These are phyloP conservation scores for Apiospora kogelbergensis DNA, from an alignment of 2,329 filamentous ascomycete genomes.

Conservation along the genomic window DNA sequence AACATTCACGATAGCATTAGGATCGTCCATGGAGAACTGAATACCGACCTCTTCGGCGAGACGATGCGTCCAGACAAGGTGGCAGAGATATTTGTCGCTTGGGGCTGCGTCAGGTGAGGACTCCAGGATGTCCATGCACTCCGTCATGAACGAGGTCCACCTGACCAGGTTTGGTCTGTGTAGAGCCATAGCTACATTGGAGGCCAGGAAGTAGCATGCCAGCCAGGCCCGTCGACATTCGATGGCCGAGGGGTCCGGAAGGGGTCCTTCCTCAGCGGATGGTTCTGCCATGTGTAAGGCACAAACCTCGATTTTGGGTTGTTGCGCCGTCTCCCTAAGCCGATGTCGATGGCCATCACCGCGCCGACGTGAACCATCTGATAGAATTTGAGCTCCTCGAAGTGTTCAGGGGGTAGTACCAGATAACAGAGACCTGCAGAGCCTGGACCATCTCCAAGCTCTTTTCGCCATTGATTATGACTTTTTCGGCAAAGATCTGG, in stretches of 20 bases:
- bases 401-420: constrained; percentile 85
- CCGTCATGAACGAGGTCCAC: constrained; percentile 60
- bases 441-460: constrained; percentile 81
- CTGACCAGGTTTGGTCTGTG: constrained; percentile 60
- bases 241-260: constrained; percentile 52
- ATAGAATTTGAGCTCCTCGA: constrained; percentile 88
- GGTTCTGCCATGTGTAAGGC: constrained; percentile 40
- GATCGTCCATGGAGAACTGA: constrained; percentile 68
- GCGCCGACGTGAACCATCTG: constrained; percentile 80
- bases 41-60: constrained; percentile 68
- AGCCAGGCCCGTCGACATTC: constrained; percentile 60
- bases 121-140: constrained; percentile 57
- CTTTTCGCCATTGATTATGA: constrained; percentile 76
- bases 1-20: constrained; percentile 52
- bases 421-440: constrained; percentile 72
- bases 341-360: constrained; percentile 81
- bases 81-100: constrained; percentile 57
- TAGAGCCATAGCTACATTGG: constrained; percentile 61
- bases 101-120: constrained; percentile 54
- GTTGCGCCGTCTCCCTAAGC: constrained; percentile 54
- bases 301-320: constrained; percentile 36
- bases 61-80: constrained; percentile 59
- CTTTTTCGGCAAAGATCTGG: constrained; percentile 69
- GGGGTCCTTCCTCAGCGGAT: constrained; percentile 40
- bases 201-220: constrained; percentile 57